A percentile compares a stretch with the other conserved stretches of the same genome.
Conservation (phyloP, 371 early-diverging fungal genomes). For the Rhizopus arrhizus region DNA sequence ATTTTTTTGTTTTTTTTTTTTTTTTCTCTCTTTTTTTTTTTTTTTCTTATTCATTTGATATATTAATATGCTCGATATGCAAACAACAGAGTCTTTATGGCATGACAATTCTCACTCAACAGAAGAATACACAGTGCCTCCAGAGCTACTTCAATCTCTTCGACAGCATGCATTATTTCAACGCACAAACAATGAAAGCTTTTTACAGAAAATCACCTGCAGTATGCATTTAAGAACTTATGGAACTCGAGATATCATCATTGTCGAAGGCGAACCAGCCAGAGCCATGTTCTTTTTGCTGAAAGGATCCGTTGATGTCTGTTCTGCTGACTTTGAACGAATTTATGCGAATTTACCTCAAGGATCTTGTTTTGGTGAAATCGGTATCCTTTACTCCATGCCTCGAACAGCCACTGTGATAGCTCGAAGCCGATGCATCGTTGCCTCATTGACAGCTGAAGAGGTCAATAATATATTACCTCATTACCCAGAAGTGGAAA, state of each 20-base stretch:
- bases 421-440: slow-evolving; percentile 69
- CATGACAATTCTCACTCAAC: background rate
- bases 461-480: slow-evolving; percentile 50
- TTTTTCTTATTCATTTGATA: background rate
- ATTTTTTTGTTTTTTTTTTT: too few species aligned
- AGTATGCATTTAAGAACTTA: slow-evolving; percentile 58
- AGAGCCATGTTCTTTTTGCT: slow-evolving; percentile 87
- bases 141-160: slow-evolving; percentile 41
- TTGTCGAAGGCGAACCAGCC: slow-evolving; percentile 74
- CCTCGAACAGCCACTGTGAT: slow-evolving; percentile 82
- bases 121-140: slow-evolving; percentile 28
- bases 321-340: slow-evolving; percentile 75
- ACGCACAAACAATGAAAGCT: slow-evolving; percentile 42
- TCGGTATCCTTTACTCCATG: slow-evolving; percentile 81
- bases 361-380: slow-evolving; percentile 81
- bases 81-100: slow-evolving; percentile 13
- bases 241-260: slow-evolving; percentile 63
- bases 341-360: slow-evolving; percentile 70
- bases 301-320: slow-evolving; percentile 79
- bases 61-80: slow-evolving; percentile 20
- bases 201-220: slow-evolving; percentile 41
- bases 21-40: background rate
- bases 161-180: slow-evolving; percentile 51
- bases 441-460: slow-evolving; percentile 66
- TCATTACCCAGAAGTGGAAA: slow-evolving; percentile 61